Base-by-base conservation (phyloP, 2,329 filamentous ascomycete genomes). In the Aspergillus sp. region DNA sequence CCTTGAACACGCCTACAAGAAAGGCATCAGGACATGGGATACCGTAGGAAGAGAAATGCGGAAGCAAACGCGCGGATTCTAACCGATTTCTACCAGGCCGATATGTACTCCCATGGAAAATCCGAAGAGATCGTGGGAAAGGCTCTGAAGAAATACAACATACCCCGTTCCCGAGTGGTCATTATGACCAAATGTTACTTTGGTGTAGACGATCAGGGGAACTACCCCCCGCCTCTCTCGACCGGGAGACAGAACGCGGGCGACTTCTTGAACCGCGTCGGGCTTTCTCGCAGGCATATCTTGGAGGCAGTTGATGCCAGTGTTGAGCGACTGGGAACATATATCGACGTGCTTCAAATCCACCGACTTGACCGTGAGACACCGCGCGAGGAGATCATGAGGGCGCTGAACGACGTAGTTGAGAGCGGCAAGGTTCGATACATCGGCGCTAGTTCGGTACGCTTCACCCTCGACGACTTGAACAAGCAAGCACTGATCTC, bases 111-210 rank as follows among this genome's bases (percentile, higher is more conserved):
- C 16, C 82, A 88, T 65, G 87, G 87, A 16, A 70, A 66, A 3
- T 85, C 81, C 10, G 87, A 90, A 68, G 71, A 77, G 51, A 82
- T 90, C 60, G 79, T 90, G 53, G 86, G 78, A 52, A 86, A 85
- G 66, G 85, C 86, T 2, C 71, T 89, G 51, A 82, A 82, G 63
- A 74, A 83, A 54, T 88, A 83, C 74, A 73, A 78, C 40, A 87
- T 89, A 60, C 85, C 86, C 1, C 81, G 86, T 32, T 72, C 79
- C 55, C 83, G 83, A 56, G 73, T 89, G 45, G 80, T 88, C 19
- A 82, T 89, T 61, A 69, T 89, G 57, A 83, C 80, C 22, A 89
- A 89, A 72, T 83, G 80, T 67, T 84, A 76, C 60, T 70, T 59
- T 46, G 63, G 63, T 20, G 64, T 70, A 19, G 62, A 67, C 33